Conservation (phyloP, 805 yeast species). For the Cyberlindnera misumaiensis region DNA sequence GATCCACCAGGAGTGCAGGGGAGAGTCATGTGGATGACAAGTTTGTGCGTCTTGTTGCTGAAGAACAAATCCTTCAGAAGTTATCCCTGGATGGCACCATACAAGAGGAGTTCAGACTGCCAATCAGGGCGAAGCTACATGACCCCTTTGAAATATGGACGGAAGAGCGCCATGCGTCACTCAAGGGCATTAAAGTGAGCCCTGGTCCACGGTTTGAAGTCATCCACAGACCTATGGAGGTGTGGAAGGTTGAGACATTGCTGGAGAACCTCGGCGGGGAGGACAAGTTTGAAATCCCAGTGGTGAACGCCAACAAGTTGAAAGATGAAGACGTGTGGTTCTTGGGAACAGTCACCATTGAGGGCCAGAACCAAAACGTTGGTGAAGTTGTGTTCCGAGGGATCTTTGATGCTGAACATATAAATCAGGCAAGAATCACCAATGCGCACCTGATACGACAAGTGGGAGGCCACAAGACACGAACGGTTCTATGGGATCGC, state of each 20-base stretch:
- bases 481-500: constrained; percentile 17
- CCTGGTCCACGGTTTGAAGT: constrained; percentile 15
- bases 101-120: constrained; percentile 17
- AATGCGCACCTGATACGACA: constrained; percentile 14
- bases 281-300: constrained; percentile 17
- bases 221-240: constrained; percentile 15
- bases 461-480: constrained; percentile 14
- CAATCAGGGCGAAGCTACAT: constrained; percentile 11
- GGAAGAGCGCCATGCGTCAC: constrained; percentile 14
- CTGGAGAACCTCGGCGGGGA: constrained; percentile 20
- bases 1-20: constrained; percentile 3
- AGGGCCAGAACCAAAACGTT: constrained; percentile 12
- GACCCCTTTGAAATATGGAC: constrained; percentile 20
- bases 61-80: constrained; percentile 21
- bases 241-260: constrained; percentile 11
- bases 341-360: constrained; percentile 13
- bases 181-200: constrained; percentile 20
- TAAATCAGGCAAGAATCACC: constrained; percentile 18
- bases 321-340: constrained; percentile 16
- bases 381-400: constrained; percentile 21
- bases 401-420: constrained; percentile 21
- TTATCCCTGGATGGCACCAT: constrained; percentile 15
- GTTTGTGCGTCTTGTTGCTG: constrained; percentile 13
- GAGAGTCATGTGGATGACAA: constrained; percentile 13
- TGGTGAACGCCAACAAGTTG: constrained; percentile 10